Evolutionary conservation across 768 basidiomycete genomes (phyloP).

Genomic region (Galerina marginata): DNA sequence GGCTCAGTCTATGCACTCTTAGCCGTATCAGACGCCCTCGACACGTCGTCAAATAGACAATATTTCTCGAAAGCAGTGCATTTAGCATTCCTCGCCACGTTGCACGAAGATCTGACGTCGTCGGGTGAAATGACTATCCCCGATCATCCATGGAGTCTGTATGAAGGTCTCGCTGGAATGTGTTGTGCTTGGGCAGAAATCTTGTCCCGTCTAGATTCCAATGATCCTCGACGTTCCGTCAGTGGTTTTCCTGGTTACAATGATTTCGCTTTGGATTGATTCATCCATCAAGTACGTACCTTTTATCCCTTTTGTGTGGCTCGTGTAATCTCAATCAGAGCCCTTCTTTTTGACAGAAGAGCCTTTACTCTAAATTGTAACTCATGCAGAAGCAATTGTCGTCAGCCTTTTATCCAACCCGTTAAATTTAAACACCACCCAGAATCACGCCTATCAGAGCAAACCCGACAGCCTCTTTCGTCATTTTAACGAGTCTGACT

Average conservation of each 20-base stretch:
- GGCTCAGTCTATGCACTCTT: conserved; percentile 61
- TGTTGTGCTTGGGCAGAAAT: conserved; percentile 62
- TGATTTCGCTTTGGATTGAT: conserved; percentile 32
- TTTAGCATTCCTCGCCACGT: conserved; percentile 50
- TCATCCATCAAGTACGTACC: no score
- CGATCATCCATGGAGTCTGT: conserved; percentile 61
- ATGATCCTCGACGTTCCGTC: conserved; percentile 11
- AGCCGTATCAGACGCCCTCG: conserved; percentile 48
- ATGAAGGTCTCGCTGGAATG: conserved; percentile 63
- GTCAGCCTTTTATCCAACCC: no score
- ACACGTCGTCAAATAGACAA: conserved; percentile 15
- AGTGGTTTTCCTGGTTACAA: conserved; percentile 47
- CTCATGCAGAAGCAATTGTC: no score
- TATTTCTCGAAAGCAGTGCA: conserved; percentile 50
- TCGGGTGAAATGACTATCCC: conserved; percentile 50
- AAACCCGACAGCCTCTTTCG: no score
- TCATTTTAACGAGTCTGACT: no score
- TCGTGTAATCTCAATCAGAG: no score
- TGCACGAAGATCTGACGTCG: conserved; percentile 36
- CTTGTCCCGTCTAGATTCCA: conserved; percentile 33
- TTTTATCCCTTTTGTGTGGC: no score
- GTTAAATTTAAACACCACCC: no score
- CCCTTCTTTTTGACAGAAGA: no score
- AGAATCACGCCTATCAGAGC: no score
- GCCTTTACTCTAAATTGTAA: no score